Evolutionary conservation across 2,329 filamentous ascomycete species (phyloP).

Genomic region (Pseudopyrenochaeta lycopersici): DNA sequence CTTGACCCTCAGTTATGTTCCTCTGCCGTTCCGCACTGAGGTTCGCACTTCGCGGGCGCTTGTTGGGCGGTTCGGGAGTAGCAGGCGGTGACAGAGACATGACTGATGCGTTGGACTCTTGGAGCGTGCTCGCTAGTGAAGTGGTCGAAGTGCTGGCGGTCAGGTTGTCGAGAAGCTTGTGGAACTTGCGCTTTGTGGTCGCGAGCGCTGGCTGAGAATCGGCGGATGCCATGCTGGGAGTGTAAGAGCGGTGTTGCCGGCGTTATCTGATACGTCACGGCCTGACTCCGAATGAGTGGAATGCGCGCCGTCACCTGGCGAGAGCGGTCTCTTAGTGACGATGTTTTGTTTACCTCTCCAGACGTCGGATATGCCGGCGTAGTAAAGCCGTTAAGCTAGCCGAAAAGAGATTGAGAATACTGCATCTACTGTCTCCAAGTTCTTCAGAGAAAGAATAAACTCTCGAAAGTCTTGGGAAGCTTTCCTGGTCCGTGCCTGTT

Average conservation of each 20-base stretch:
- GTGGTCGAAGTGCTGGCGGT: constrained; percentile 60
- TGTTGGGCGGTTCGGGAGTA: constrained; percentile 42
- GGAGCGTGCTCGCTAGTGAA: constrained; percentile 45
- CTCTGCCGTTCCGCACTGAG: constrained; percentile 36
- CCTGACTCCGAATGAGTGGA: not conserved
- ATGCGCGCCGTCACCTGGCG: not conserved
- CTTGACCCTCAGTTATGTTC: constrained; percentile 38
- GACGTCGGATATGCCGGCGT: not conserved
- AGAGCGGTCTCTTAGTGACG: constrained; percentile 15
- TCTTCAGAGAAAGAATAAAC: not conserved
- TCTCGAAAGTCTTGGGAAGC: not conserved
- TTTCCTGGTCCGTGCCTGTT: constrained; percentile 1
- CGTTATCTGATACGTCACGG: not conserved
- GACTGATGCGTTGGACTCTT: constrained; percentile 48
- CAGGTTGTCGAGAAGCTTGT: constrained; percentile 67
- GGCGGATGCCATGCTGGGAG: constrained; percentile 8
- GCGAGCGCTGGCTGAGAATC: constrained; percentile 65
- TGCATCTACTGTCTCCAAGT: not conserved
- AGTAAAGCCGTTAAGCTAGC: not conserved
- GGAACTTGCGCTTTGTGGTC: constrained; percentile 85
- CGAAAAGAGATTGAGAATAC: not conserved
- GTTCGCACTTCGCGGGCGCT: constrained; percentile 46
- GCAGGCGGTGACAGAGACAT: constrained; percentile 32
- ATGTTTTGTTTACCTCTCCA: constrained; percentile 35
- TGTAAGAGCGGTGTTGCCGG: not conserved